Evolutionary conservation across 768 basidiomycete species (phyloP).

Genomic region (Boletus edulis): DNA sequence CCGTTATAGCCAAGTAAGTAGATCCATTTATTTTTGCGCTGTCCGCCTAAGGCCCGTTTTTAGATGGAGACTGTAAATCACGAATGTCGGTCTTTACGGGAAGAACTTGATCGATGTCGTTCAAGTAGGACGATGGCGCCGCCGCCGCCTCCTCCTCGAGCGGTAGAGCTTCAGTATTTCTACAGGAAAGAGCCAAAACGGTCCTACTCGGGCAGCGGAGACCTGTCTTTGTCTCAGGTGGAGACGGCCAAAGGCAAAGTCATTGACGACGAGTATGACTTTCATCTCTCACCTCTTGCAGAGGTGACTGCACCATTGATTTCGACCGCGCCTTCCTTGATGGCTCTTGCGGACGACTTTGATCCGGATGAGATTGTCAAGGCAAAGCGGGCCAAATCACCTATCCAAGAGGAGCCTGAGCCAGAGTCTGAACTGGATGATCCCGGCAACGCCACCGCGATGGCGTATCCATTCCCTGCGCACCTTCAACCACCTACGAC

Average conservation of each 20-base stretch:
- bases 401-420: slow-evolving; percentile 25
- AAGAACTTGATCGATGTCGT: slow-evolving; percentile 26
- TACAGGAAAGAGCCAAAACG: slow-evolving; percentile 23
- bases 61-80: slow-evolving; percentile 23
- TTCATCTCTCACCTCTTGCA: slow-evolving; percentile 32
- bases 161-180: slow-evolving; percentile 23
- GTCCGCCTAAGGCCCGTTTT: slow-evolving; percentile 7
- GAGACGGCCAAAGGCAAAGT: slow-evolving; percentile 22
- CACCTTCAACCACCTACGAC: slow-evolving; percentile 23
- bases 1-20: slow-evolving; percentile 35
- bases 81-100: slow-evolving; percentile 29
- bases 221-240: slow-evolving; percentile 8
- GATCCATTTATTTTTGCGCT: neutral
- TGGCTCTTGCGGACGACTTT: slow-evolving; percentile 28
- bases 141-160: slow-evolving; percentile 10
- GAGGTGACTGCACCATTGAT: slow-evolving; percentile 25
- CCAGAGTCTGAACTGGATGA: slow-evolving; percentile 27
- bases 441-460: neutral
- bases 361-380: slow-evolving; percentile 29
- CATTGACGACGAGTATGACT: slow-evolving; percentile 26
- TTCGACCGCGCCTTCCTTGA: slow-evolving; percentile 29
- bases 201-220: slow-evolving; percentile 14
- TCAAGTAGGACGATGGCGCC: slow-evolving; percentile 7
- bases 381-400: slow-evolving; percentile 13
- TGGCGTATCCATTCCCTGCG: slow-evolving; percentile 24